phyloP scores from a whole-genome alignment of 192 early-diverging fungal genomes.

The Coemansia umbellata region DNA sequence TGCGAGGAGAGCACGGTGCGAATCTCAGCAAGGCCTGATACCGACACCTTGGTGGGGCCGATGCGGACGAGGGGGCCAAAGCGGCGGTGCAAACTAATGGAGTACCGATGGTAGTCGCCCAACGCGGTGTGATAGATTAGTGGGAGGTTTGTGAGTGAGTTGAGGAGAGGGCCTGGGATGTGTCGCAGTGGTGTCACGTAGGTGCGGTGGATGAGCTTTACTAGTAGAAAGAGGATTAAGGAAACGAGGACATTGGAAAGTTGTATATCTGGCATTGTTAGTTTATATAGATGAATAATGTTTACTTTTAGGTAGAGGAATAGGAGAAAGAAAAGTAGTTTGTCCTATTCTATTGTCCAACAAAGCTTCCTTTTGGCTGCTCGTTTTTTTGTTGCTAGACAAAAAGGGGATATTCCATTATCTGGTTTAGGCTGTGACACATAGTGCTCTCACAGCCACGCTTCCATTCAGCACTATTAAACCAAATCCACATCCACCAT shows the following conservation, averaged over 20 bases:
- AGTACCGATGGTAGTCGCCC: constrained; percentile 28
- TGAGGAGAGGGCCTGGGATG: constrained; percentile 26
- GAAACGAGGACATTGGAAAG: neutral
- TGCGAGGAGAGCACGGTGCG: constrained; percentile 36
- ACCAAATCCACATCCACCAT: too few species aligned
- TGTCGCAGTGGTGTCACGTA: constrained; percentile 10
- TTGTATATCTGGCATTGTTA: neutral
- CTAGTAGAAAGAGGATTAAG: neutral
- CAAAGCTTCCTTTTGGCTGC: neutral
- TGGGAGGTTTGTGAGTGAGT: constrained; percentile 25
- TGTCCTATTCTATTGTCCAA: neutral
- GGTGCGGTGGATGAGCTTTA: neutral
- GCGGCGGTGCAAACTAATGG: constrained; percentile 10
- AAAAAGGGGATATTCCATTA: too few species aligned
- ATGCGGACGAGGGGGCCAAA: constrained; percentile 47
- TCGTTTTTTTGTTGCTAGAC: neutral
- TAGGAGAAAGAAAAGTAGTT: neutral
- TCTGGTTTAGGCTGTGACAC: too few species aligned
- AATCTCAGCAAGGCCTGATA: constrained; percentile 12
- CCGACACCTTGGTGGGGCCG: constrained; percentile 26
- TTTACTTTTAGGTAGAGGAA: neutral
- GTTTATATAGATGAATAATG: neutral
- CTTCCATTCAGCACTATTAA: too few species aligned
- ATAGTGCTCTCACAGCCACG: too few species aligned
- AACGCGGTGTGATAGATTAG: constrained; percentile 9